Base-by-base conservation (phyloP, 768 basidiomycete species). In the Cystoderma amianthinum region DNA sequence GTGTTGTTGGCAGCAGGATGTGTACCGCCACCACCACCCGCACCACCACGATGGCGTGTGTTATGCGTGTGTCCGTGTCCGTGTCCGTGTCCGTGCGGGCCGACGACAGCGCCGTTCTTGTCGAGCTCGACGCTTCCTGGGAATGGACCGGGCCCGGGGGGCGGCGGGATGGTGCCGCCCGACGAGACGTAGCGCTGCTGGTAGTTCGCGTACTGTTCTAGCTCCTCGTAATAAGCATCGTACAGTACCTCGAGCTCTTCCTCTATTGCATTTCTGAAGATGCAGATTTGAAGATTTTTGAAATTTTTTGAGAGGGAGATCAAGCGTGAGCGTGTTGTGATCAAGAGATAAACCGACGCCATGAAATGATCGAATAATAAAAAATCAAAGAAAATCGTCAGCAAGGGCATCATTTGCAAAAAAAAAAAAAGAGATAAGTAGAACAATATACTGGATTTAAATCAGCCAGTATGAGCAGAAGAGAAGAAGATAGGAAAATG, bases 221-320 rank as follows among this genome's bases (percentile, higher is more conserved):
- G 85, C 77, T 98, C 95, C 65, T 96, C 91, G 81, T 97, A 98
- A 79, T 98, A 99, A 73, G 94, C 93, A 78, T 97, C 95, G 80
- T 99, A 99, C 69, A 98, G 84, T 72, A 93, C 90, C 75, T 98
- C 92, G 65, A 99, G 86, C 75, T 99, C 96, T 71, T 94, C 90
- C 74, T 99, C 96, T 72, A 99, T 97, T 49, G 94, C 94, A 71
- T 86, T 85, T 55, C 90, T 94, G 54, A 49, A 41, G 32, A 40
- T 43, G 51, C 52, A 39, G 49, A 43, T n/a, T n/a, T n/a, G 30
- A 42, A 18, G 36, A 22, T 17, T 18, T n/a, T n/a, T n/a, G n/a
- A n/a, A n/a, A n/a, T n/a, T n/a, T n/a, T 38, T 32, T 37, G 44
- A 37, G 33, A 42, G 42, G 41, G 25, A 37, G 44, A 49, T 36